Evolutionary conservation across 2,329 filamentous ascomycete genomes (phyloP).

Genomic region (Aureobasidium sp.): DNA sequence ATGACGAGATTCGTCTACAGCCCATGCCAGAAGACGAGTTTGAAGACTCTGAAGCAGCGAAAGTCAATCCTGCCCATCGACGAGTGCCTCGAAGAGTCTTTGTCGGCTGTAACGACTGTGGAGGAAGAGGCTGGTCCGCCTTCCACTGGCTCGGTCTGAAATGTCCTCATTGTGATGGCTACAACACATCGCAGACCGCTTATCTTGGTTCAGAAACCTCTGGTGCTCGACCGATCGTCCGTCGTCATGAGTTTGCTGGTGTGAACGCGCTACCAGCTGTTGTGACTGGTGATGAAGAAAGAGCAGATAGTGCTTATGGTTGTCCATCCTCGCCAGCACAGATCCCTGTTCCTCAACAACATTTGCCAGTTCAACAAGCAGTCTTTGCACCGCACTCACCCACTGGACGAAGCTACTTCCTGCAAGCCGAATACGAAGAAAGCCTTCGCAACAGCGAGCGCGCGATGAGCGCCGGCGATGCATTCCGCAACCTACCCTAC

Average conservation of each 20-base stretch:
- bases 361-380: background rate
- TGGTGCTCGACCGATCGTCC: conserved; percentile 17
- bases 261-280: conserved; percentile 24
- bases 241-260: conserved; percentile 31
- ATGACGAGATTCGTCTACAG: conserved; percentile 77
- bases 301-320: conserved; percentile 19
- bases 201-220: conserved; percentile 33
- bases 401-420: conserved; percentile 23
- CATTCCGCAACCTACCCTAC: conserved; percentile 33
- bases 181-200: conserved; percentile 45
- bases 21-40: conserved; percentile 66
- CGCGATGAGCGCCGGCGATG: conserved; percentile 10
- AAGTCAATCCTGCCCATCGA: background rate
- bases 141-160: conserved; percentile 96
- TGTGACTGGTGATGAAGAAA: conserved; percentile 14
- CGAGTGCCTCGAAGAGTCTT: conserved; percentile 50
- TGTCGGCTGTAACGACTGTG: conserved; percentile 92
- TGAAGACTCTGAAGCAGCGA: conserved; percentile 9
- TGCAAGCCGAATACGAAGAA: conserved; percentile 24
- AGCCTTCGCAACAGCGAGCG: conserved; percentile 14
- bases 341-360: conserved; percentile 2
- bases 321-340: conserved; percentile 1
- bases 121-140: conserved; percentile 72
- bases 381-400: conserved; percentile 3
- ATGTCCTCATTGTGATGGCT: conserved; percentile 57